Conservation (phyloP, 495 filamentous ascomycete species). For the Barbatosphaeria neglecta region DNA sequence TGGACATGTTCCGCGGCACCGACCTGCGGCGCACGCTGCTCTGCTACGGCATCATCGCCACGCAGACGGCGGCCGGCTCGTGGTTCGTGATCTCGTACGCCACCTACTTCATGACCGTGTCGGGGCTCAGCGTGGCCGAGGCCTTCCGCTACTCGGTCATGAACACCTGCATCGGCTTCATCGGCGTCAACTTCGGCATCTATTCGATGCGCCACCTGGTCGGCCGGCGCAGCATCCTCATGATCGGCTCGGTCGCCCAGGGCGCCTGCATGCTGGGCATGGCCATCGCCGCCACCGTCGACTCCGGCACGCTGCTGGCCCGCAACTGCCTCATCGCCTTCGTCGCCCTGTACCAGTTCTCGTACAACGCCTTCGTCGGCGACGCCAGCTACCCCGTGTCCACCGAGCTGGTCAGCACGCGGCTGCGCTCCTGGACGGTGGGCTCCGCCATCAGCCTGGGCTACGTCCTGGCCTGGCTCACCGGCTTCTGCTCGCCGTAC, state of each 20-base stretch:
- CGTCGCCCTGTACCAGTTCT: conserved; percentile 13
- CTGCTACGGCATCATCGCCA: conserved; percentile 23
- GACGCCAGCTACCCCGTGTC: conserved; percentile 26
- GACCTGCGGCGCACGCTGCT: conserved; percentile 26
- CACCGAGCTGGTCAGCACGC: conserved; percentile 28
- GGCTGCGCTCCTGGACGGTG: conserved; percentile 34
- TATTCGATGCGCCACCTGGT: conserved; percentile 25
- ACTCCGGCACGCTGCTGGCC: conserved; percentile 12
- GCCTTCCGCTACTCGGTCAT: conserved; percentile 27
- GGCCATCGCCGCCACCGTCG: conserved; percentile 18
- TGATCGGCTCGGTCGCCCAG: conserved; percentile 20
- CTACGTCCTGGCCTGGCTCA: conserved; percentile 30
- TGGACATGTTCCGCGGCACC: conserved; percentile 21
- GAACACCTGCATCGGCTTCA: conserved; percentile 25
- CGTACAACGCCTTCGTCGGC: conserved; percentile 20
- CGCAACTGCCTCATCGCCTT: conserved; percentile 21
- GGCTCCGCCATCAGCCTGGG: conserved; percentile 33
- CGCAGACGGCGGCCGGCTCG: conserved; percentile 20
- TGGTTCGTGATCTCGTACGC: conserved; percentile 32
- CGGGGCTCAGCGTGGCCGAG: conserved; percentile 22
- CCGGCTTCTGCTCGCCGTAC: conserved; percentile 27
- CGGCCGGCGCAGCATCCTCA: conserved; percentile 21
- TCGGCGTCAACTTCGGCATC: conserved; percentile 27
- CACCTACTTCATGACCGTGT: conserved; percentile 28
- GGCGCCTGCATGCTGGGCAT: conserved; percentile 24